Base-by-base conservation (phyloP, 2,329 filamentous ascomycete species). In the Aspergillus terreus region DNA sequence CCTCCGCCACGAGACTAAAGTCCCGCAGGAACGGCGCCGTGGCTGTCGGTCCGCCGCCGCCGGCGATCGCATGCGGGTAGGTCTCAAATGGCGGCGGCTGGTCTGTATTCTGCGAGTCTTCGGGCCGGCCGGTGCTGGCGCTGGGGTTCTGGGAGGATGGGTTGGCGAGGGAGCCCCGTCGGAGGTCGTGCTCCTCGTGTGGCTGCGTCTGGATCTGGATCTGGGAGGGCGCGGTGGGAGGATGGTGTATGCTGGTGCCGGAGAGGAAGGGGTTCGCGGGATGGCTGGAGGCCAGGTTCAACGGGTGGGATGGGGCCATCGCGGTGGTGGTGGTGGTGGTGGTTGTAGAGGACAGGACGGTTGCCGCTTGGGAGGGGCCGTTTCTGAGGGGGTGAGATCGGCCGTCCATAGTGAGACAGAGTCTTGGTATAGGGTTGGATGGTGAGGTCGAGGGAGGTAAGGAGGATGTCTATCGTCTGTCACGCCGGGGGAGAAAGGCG, bases 1-100 rank as follows among this genome's bases (percentile, higher is more conserved):
- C 92, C 76, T 97, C 92, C 33, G 92, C 92, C 40, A 96, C 82
- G 27, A 96, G 82, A 52, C 82, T 92, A 65, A 92, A 89, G 71
- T 95, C 87, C 63, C 86, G 84, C 54, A 95, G 79, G 66, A 91
- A 91, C 4, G 78, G 78, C 9, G 78, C 76, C 1, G 81, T 82
- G 11, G 71, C 71, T 10, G 67, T 66, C 1, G 69, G 67, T 6
- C 68, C 69, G 5, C 67, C 69, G 4, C 61, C 47, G 1, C 58
- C 59, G 30, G 56, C 49, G 38, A 65, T 58, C 44, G 63, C 58
- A 23, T 67, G 62, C 6, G 63, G 61, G 44, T 63, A 66, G 41
- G 45, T 30, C 6, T 44, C 58, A 50, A 40, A 55, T 15, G 44
- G 47, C 54, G 46, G 41, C 33, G 19, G 35, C 48, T 52, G 56